These are phyloP conservation scores for Fennellomyces sp. DNA, from an alignment of 371 early-diverging fungal species.

Conservation along the genomic window DNA sequence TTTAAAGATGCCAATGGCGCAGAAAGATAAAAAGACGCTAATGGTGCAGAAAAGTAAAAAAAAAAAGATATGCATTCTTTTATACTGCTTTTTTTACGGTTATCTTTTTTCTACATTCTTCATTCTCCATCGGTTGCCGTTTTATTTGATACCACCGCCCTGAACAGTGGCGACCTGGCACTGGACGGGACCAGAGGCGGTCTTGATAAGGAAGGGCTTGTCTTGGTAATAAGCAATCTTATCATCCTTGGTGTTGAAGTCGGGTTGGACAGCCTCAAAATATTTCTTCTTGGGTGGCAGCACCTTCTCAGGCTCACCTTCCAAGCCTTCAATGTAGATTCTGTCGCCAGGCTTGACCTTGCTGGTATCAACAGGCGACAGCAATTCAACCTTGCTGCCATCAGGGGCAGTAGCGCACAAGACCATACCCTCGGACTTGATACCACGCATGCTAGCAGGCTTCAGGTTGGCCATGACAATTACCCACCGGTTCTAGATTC, in stretches of 20 bases:
- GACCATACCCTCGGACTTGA: conserved; percentile 96
- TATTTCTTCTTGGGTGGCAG: conserved; percentile 98
- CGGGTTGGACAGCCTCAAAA: conserved; percentile 95
- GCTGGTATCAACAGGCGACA: conserved; percentile 84
- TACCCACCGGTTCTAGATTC: conserved; percentile 42
- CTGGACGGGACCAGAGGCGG: conserved; percentile 57
- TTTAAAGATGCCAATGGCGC: no score
- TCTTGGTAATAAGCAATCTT: conserved; percentile 72
- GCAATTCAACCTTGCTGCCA: conserved; percentile 88
- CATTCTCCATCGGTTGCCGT: no score
- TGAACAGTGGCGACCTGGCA: conserved; percentile 65
- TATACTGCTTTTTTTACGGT: background rate
- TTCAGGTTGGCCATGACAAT: conserved; percentile 79
- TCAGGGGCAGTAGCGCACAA: conserved; percentile 87
- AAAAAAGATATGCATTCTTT: background rate
- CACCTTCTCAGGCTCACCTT: conserved; percentile 82
- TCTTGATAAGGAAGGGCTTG: conserved; percentile 66
- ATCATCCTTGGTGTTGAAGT: conserved; percentile 81
- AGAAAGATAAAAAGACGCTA: no score
- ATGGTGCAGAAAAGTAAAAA: no score
- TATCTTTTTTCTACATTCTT: background rate
- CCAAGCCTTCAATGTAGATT: conserved; percentile 89
- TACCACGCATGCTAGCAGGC: conserved; percentile 94
- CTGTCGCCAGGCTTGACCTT: conserved; percentile 85
- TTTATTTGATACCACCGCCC: conserved; percentile 79